phyloP scores from a whole-genome alignment of 305 asterid genomes.

The Stenogyne calaminthoides region DNA sequence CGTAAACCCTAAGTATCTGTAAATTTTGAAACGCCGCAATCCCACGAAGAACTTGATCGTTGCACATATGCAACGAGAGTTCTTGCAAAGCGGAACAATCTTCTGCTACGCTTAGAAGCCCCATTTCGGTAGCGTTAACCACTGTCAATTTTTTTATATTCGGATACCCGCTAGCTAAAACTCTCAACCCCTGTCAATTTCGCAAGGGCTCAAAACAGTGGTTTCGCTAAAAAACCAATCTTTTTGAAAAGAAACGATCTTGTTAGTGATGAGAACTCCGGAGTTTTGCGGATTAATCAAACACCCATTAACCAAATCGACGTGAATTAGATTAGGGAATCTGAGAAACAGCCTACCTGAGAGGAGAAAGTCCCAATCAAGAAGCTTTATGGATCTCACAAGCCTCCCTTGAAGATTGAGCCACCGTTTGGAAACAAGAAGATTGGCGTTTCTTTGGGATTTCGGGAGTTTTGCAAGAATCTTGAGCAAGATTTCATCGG shows the following conservation, averaged over 20 bases:
- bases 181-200: slow-evolving; percentile 61
- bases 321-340: slow-evolving; percentile 63
- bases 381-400: slow-evolving; percentile 61
- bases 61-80: slow-evolving; percentile 61
- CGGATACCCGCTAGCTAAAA: slow-evolving; percentile 55
- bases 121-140: slow-evolving; percentile 68
- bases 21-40: slow-evolving; percentile 68
- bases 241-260: not conserved
- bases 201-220: slow-evolving; percentile 39
- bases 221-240: slow-evolving; percentile 45
- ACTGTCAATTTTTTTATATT: slow-evolving; percentile 55
- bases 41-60: slow-evolving; percentile 64
- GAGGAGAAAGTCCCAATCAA: slow-evolving; percentile 68
- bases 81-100: slow-evolving; percentile 70
- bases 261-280: too few species aligned
- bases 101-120: slow-evolving; percentile 63
- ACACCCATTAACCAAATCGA: slow-evolving; percentile 59
- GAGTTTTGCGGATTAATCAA: slow-evolving; percentile 2
- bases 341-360: slow-evolving; percentile 61
- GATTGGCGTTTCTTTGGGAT: slow-evolving; percentile 54
- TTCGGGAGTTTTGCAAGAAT: slow-evolving; percentile 55
- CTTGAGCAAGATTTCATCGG: slow-evolving; percentile 64
- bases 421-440: slow-evolving; percentile 73
- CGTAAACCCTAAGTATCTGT: slow-evolving; percentile 56
- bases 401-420: slow-evolving; percentile 75